phyloP scores from a whole-genome alignment of 495 filamentous ascomycete species.

The Antarctomyces pellizariae region DNA sequence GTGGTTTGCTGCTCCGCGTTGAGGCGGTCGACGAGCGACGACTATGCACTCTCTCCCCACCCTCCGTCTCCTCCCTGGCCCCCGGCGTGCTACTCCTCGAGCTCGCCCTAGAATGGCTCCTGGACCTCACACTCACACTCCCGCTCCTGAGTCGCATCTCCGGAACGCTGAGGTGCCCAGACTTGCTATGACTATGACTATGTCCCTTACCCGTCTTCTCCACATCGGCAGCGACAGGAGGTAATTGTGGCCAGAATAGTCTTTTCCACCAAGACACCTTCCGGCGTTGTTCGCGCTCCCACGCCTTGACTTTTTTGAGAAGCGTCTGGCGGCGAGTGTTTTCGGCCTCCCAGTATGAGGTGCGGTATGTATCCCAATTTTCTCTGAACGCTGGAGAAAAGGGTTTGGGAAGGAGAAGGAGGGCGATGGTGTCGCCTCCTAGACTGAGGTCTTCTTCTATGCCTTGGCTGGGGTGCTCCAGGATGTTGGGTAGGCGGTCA shows the following conservation, averaged over 20 bases:
- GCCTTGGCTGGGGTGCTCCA: conserved; percentile 16
- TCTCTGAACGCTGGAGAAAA: conserved; percentile 91
- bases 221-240: conserved; percentile 12
- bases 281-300: conserved; percentile 41
- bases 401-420: conserved; percentile 78
- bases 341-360: conserved; percentile 91
- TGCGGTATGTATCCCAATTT: conserved; percentile 84
- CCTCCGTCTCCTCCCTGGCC: too few relatives aligned
- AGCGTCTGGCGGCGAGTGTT: conserved; percentile 67
- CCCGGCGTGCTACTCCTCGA: too few relatives aligned
- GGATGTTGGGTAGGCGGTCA: conserved; percentile 12
- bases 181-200: conserved; percentile 15
- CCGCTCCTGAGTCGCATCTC: too few relatives aligned
- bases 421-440: conserved; percentile 75
- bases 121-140: too few relatives aligned
- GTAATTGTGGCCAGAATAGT: conserved; percentile 39
- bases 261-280: conserved; percentile 65
- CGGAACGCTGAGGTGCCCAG: too few relatives aligned
- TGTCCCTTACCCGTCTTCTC: conserved; percentile 17
- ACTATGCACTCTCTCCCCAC: too few relatives aligned
- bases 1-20: too few relatives aligned
- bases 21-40: too few relatives aligned
- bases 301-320: conserved; percentile 38
- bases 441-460: conserved; percentile 70
- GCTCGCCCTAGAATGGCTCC: too few relatives aligned